Evolutionary conservation across 2,329 filamentous ascomycete genomes (phyloP), one percentile per base, ranked within the genome.

Genomic region (Incumbomyces delicatus): DNA sequence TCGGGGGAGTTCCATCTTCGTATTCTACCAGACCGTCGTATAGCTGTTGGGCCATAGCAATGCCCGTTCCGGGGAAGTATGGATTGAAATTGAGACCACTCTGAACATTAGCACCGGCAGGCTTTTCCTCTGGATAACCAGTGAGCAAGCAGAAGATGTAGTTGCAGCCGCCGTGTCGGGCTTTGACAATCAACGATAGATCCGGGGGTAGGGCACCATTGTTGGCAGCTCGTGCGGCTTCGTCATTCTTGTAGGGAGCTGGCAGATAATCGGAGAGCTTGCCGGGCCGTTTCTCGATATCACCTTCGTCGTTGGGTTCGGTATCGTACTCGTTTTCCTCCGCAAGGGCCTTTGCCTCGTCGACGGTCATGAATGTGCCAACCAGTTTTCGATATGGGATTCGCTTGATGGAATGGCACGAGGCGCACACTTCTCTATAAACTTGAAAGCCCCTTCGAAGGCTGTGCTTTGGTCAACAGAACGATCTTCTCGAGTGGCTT

Each of bases 361-460:
- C 89, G 65, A 95, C 87, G 50, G 92, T 98, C 78, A 95, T 80
- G 68, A 94, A 77, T 57, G 80, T 80, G 67, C 92, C 92, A 63
- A 98, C 92, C 53, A 96, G 78, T 49, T 85, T 65, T 69, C 92
- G 87, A 80, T 94, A 98, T 50, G 92, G 90, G 50, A 98, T 81
- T 75, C 92, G 87, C 70, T 76, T 83, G 55, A 98, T 83, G 54
- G 92, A 98, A 78, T 98, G 92, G 80, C 92, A 98, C 61, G 87
- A 87, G 53, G 89, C 81, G 78, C 92, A 98, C 63, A 98, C 92
- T 74, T 98, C 92, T 60, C 84, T 87, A 78, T 98, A 98, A 66
- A 98, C 92, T 74, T 95, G 89, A 81, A 96, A 98, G 72, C 92
- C 92, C 75, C 92, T 89, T 69, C 92, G 92, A 58, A 98, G 88